Evolutionary conservation across 2,329 filamentous ascomycete genomes (phyloP).

Genomic region (Myriangium duriaei): DNA sequence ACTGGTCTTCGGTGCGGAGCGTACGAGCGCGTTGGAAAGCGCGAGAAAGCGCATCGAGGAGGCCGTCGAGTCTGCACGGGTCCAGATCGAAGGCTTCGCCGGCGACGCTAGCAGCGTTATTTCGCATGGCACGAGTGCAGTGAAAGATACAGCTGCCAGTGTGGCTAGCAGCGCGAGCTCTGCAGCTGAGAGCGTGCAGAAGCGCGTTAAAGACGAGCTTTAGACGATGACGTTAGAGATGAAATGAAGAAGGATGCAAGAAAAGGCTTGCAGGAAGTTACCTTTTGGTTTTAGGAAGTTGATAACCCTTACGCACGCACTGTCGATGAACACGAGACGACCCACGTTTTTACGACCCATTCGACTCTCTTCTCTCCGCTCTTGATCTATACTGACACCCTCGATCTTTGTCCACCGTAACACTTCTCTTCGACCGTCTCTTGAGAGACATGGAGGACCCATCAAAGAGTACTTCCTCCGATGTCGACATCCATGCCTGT

Average conservation of each 20-base stretch:
- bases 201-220: slow-evolving; percentile 8
- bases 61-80: slow-evolving; percentile 4
- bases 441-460: too few species aligned
- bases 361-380: too few species aligned
- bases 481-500: too few species aligned
- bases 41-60: slow-evolving; percentile 4
- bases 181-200: not conserved
- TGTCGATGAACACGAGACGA: slow-evolving; percentile 1
- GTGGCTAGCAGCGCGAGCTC: slow-evolving; percentile 1
- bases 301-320: too few species aligned
- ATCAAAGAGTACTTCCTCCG: too few species aligned
- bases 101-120: slow-evolving; percentile 1
- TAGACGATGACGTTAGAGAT: too few species aligned
- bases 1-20: slow-evolving; percentile 3
- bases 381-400: not conserved
- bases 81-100: slow-evolving; percentile 4
- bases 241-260: too few species aligned
- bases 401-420: not conserved
- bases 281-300: too few species aligned
- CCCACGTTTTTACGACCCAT: too few species aligned
- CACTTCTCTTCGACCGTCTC: too few species aligned
- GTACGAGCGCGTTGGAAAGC: slow-evolving; percentile 1
- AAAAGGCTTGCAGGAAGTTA: too few species aligned
- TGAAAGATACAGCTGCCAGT: slow-evolving; percentile 4
- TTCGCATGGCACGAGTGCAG: not conserved